phyloP scores from a whole-genome alignment of 768 basidiomycete genomes.

The Trametes sanguinea region DNA sequence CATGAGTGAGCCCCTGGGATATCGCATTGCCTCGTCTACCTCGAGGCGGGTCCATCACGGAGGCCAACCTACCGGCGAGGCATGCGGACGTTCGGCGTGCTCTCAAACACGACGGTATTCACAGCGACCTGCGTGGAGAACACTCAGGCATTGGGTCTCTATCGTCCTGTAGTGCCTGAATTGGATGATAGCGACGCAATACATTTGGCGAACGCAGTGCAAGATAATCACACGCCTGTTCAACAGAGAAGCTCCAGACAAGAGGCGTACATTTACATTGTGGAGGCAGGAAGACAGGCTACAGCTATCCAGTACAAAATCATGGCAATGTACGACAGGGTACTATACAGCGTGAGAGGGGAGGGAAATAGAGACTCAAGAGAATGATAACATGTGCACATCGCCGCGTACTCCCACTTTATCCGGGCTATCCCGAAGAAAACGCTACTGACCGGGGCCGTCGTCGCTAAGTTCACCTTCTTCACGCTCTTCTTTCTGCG shows the following conservation, averaged over 20 bases:
- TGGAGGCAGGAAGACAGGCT: constrained; percentile 8
- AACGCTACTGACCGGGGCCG: background rate
- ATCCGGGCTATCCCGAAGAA: background rate
- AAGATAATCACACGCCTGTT: too few species aligned
- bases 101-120: background rate
- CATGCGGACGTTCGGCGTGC: background rate
- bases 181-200: too few species aligned
- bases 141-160: too few species aligned
- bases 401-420: background rate
- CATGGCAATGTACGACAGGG: constrained; percentile 13
- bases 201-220: too few species aligned
- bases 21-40: too few species aligned
- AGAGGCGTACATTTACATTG: constrained; percentile 19
- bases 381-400: background rate
- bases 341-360: constrained; percentile 14
- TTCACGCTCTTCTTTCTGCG: constrained; percentile 25
- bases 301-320: constrained; percentile 24
- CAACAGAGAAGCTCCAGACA: background rate
- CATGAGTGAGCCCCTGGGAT: too few species aligned
- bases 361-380: background rate
- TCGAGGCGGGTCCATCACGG: too few species aligned
- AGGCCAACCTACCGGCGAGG: too few species aligned
- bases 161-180: too few species aligned
- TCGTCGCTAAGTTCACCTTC: constrained; percentile 28
- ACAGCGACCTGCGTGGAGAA: too few species aligned